Evolutionary conservation across 2,329 filamentous ascomycete genomes (phyloP).

Genomic region (Neonectria ditissima): DNA sequence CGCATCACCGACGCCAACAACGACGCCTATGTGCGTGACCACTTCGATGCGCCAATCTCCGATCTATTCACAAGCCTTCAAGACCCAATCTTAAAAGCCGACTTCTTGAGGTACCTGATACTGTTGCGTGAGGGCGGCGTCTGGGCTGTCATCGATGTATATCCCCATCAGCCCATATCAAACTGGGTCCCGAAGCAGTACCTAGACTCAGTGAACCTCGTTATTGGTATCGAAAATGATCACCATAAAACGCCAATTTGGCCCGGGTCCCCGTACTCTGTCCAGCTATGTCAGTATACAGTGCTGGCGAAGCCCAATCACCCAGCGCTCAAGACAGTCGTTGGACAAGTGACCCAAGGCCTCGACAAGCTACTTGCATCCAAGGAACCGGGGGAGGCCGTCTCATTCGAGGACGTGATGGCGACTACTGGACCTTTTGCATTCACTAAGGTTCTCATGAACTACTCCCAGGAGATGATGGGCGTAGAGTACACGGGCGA

Average conservation of each 20-base stretch:
- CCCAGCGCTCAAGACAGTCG: slow-evolving; percentile 73
- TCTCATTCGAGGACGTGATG: slow-evolving; percentile 48
- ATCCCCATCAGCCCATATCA: slow-evolving; percentile 71
- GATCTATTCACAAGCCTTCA: slow-evolving; percentile 62
- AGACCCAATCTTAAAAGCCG: slow-evolving; percentile 65
- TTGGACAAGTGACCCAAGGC: slow-evolving; percentile 69
- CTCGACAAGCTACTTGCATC: slow-evolving; percentile 39
- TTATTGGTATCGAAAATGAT: slow-evolving; percentile 79
- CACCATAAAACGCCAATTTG: slow-evolving; percentile 48
- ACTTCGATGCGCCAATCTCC: slow-evolving; percentile 70
- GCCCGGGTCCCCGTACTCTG: slow-evolving; percentile 74
- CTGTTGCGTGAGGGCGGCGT: slow-evolving; percentile 77
- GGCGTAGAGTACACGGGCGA: slow-evolving; percentile 44
- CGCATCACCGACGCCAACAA: slow-evolving; percentile 46
- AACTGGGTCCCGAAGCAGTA: slow-evolving; percentile 71
- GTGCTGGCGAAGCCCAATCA: slow-evolving; percentile 79
- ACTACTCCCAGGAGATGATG: slow-evolving; percentile 45
- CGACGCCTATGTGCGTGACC: slow-evolving; percentile 65
- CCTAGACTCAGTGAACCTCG: slow-evolving; percentile 70
- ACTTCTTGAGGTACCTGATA: slow-evolving; percentile 71
- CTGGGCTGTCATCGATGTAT: slow-evolving; percentile 76
- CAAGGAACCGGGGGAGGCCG: slow-evolving; percentile 24
- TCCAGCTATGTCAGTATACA: slow-evolving; percentile 82
- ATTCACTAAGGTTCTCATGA: slow-evolving; percentile 48
- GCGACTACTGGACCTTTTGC: slow-evolving; percentile 47